Evolutionary conservation across 2,329 filamentous ascomycete genomes (phyloP).

Genomic region (Cercospora sp.): DNA sequence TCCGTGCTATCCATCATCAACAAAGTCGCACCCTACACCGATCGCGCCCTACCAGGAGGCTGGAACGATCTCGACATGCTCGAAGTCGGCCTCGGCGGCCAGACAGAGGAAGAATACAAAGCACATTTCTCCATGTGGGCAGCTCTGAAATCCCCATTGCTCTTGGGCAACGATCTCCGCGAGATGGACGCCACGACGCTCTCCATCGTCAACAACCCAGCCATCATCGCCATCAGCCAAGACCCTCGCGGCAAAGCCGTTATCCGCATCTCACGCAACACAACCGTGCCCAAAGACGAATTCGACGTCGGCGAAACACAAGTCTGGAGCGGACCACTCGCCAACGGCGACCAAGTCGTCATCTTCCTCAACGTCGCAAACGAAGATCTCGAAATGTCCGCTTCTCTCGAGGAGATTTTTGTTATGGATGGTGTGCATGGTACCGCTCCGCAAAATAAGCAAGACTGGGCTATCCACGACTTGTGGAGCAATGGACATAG

Average conservation of each 20-base stretch:
- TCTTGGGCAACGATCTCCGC: constrained; percentile 51
- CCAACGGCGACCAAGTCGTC: constrained; percentile 7
- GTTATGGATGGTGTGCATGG: not conserved
- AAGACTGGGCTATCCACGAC: not conserved
- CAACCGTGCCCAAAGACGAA: not conserved
- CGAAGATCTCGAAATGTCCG: constrained; percentile 5
- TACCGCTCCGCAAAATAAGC: constrained; percentile 1
- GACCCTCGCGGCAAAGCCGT: constrained; percentile 39
- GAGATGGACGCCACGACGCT: constrained; percentile 36
- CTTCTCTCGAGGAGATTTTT: constrained; percentile 2
- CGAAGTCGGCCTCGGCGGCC: constrained; percentile 48
- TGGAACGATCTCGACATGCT: constrained; percentile 52
- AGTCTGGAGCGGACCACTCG: constrained; percentile 4
- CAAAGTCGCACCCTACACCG: constrained; percentile 47
- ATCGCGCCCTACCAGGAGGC: constrained; percentile 34
- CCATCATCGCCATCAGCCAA: constrained; percentile 53
- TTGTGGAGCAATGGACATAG: constrained; percentile 6
- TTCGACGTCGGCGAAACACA: constrained; percentile 5
- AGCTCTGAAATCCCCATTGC: constrained; percentile 49
- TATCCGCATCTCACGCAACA: not conserved
- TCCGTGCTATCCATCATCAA: constrained; percentile 53
- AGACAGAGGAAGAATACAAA: constrained; percentile 47
- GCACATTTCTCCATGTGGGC: constrained; percentile 54
- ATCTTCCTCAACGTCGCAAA: not conserved
- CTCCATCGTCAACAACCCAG: constrained; percentile 51